Conservation (phyloP, 129 eudicot genomes). For the Heracleum sosnowskyi region DNA sequence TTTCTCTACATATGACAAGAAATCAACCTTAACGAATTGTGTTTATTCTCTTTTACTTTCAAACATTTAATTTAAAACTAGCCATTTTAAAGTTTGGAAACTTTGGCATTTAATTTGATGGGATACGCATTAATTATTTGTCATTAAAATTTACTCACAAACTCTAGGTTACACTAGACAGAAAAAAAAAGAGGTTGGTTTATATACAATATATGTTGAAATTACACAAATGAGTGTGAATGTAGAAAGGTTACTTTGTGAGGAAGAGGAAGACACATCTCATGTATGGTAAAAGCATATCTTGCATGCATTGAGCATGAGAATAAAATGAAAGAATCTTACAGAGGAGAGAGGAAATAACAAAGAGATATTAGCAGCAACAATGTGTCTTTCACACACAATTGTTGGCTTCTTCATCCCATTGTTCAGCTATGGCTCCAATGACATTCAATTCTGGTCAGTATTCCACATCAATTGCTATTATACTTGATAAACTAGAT, state of each 20-base stretch:
- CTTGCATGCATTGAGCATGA: not conserved
- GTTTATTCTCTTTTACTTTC: too few species aligned
- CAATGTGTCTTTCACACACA: not conserved
- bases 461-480: not conserved
- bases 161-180: too few species aligned
- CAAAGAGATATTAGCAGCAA: not conserved
- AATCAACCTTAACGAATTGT: too few species aligned
- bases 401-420: not conserved
- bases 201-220: too few species aligned
- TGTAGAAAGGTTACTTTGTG: not conserved
- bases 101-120: too few species aligned
- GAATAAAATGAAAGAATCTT: not conserved
- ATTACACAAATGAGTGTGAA: not conserved
- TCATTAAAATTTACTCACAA: not conserved
- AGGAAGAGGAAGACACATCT: not conserved
- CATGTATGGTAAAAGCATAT: not conserved
- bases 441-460: not conserved
- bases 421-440: not conserved
- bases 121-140: not conserved
- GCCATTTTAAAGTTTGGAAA: too few species aligned
- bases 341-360: not conserved
- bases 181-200: too few species aligned
- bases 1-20: too few species aligned
- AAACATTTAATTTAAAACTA: too few species aligned
- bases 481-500: not conserved